A percentile compares a stretch with the other conserved stretches of the same genome.
Conservation (phyloP, 805 yeast genomes). For the Candida caryicola region DNA sequence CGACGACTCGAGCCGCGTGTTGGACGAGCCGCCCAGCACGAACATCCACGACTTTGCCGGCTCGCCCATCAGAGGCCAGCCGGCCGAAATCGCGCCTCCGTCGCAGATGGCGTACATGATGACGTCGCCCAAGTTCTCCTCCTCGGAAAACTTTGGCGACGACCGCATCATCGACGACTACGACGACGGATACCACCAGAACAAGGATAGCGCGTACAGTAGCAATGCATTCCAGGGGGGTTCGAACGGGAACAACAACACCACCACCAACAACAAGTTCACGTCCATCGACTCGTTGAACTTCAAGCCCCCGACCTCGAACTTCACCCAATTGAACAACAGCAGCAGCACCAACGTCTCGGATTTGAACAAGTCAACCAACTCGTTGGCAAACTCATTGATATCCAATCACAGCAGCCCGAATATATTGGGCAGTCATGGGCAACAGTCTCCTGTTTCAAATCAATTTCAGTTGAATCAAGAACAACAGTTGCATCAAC, state of each 20-base stretch:
- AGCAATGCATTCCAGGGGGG: slow-evolving; percentile 1
- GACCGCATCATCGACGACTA: slow-evolving; percentile 11
- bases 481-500: slow-evolving; percentile 10
- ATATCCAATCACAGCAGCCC: slow-evolving; percentile 13
- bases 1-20: slow-evolving; percentile 30
- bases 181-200: slow-evolving; percentile 5
- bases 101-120: slow-evolving; percentile 3
- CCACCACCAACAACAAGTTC: slow-evolving; percentile 22
- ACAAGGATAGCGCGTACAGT: background rate
- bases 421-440: slow-evolving; percentile 7
- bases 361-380: slow-evolving; percentile 28
- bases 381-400: slow-evolving; percentile 21
- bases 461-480: slow-evolving; percentile 5
- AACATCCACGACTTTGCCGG: slow-evolving; percentile 6
- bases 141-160: slow-evolving; percentile 9
- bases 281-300: slow-evolving; percentile 37
- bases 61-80: slow-evolving; percentile 10
- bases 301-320: slow-evolving; percentile 38
- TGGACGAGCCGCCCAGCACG: slow-evolving; percentile 11
- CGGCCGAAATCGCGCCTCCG: slow-evolving; percentile 2
- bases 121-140: slow-evolving; percentile 14
- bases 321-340: slow-evolving; percentile 41
- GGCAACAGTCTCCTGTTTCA: slow-evolving; percentile 5
- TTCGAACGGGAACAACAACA: slow-evolving; percentile 2
- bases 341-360: slow-evolving; percentile 39